Evolutionary conservation across 1,139 yeast genomes (phyloP), one percentile per base, ranked within the genome.

Genomic region (Yamadazyma trypodendri): DNA sequence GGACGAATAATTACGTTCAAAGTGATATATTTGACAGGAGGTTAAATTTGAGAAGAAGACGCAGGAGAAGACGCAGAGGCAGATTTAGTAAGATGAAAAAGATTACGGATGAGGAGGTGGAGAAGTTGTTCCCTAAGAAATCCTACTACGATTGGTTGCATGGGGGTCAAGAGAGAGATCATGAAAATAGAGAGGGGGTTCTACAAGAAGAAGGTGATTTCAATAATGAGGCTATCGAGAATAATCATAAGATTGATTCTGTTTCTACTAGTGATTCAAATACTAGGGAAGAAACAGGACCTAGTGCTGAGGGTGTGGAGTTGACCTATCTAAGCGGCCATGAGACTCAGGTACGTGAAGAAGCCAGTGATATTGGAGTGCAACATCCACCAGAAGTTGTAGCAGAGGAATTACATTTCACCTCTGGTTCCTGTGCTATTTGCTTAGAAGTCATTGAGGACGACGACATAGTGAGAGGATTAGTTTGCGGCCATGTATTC

Each of bases 401-500:
- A 12, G 46, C 42, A 25, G 53, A 51, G 25, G 75, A 65, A 28
- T 60, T 72, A 33, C 85, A 77, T 53, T 81, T 68, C 49, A 76
- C 81, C 24, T 81, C 87, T 1, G 92, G 88, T n/a, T 61, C 77
- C 3, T 86, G 95, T 66, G 90, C 92, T 14, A 83, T 86, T 47
- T 86, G 95, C 60, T 70, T 85, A 37, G 95, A 85, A 37, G 55
- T 63, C 9, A 72, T 83, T 50, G 84, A 77, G 44, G 75, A 75
- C 38, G 79, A 73, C 9, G 90, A 84, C 36, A 54, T 60, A 1
- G 89, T 86, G 0, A 73, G 95, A 38, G 87, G 88, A 0, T 67
- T 86, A 34, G 65, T 84, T 9, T 87, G 96, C 61, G 92, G 92
- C 2, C 96, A 87, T 59, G 88, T 84, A 2, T 87, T 81, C 71